These are phyloP conservation scores for Picochlorum sp. DNA, from an alignment of 139 green algal species.

Conservation along the genomic window DNA sequence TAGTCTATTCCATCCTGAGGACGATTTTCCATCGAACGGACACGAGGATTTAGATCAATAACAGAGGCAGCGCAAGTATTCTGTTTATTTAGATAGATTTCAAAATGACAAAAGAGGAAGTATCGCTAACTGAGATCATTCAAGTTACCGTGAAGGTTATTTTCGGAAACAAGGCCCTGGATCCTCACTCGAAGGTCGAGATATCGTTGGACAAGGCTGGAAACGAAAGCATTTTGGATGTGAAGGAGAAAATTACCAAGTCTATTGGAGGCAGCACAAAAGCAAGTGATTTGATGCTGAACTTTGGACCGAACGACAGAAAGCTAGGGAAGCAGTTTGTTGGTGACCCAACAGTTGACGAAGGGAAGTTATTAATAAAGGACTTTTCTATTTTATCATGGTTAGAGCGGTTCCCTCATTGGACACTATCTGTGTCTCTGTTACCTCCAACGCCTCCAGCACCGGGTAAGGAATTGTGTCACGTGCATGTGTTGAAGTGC, in stretches of 20 bases:
- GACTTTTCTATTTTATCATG: conserved; percentile 25
- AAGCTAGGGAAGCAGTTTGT: conserved; percentile 27
- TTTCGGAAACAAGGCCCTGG: conserved; percentile 4
- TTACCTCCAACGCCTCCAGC: conserved; percentile 20
- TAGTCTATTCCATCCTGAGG: too few relatives aligned
- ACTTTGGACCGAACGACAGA: conserved; percentile 27
- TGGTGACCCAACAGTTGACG: conserved; percentile 28
- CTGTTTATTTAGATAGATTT: neutral
- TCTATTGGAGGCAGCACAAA: conserved; percentile 14
- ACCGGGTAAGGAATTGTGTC: too few relatives aligned
- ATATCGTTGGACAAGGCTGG: neutral
- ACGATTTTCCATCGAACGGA: too few relatives aligned
- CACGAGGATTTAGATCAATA: too few relatives aligned
- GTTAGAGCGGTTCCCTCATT: conserved; percentile 32
- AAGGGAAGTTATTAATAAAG: conserved; percentile 13
- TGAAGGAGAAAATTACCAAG: conserved; percentile 22
- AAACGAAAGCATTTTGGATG: conserved; percentile 9
- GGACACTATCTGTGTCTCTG: conserved; percentile 16
- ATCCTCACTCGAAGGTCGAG: neutral
- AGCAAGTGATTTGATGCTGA: conserved; percentile 24
- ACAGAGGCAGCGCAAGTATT: neutral
- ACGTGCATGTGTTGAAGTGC: too few relatives aligned
- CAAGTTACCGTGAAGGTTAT: conserved; percentile 5
- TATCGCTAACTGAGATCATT: neutral
- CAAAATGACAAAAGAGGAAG: neutral